Percentiles rank a stretch among this genome's conserved stretches.
Conservation (phyloP, 2,329 filamentous ascomycete genomes). For the Zarea fungicola region DNA sequence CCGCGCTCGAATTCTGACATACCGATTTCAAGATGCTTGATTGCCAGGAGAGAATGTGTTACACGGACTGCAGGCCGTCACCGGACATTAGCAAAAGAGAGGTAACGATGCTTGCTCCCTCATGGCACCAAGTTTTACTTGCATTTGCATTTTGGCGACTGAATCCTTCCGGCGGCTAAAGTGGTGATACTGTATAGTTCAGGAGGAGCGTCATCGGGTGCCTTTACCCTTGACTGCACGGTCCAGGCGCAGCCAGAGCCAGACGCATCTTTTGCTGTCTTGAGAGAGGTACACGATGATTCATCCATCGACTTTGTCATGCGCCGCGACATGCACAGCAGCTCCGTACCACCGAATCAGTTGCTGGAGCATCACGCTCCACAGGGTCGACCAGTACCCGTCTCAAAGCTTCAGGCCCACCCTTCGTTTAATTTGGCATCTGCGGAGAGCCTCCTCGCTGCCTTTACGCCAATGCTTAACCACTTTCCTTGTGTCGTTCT, state of each 20-base stretch:
- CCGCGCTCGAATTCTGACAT: too few species aligned
- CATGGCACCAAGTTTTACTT: background rate
- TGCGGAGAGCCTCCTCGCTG: constrained; percentile 38
- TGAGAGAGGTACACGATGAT: too few species aligned
- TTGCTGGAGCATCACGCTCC: constrained; percentile 20
- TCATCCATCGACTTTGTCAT: too few species aligned
- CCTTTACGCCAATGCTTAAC: constrained; percentile 39
- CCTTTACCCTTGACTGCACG: too few species aligned
- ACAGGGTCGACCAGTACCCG: too few species aligned
- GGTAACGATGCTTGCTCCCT: too few species aligned
- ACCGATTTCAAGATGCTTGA: constrained; percentile 37
- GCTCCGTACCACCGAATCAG: background rate
- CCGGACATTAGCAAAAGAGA: constrained; percentile 35
- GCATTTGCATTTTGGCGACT: too few species aligned
- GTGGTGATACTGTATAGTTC: too few species aligned
- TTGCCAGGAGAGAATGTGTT: constrained; percentile 48
- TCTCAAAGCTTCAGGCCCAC: constrained; percentile 38
- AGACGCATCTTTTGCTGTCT: too few species aligned
- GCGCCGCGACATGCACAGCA: background rate
- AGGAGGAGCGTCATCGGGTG: too few species aligned
- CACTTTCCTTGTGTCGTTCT: constrained; percentile 42
- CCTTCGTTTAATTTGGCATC: constrained; percentile 52
- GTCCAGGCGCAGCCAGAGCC: too few species aligned
- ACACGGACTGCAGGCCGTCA: constrained; percentile 48
- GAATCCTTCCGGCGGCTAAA: too few species aligned